Evolutionary conservation across 140 eudicot genomes (phyloP), one percentile per base, ranked within the genome.

Genomic region (Bidens hawaiensis): DNA sequence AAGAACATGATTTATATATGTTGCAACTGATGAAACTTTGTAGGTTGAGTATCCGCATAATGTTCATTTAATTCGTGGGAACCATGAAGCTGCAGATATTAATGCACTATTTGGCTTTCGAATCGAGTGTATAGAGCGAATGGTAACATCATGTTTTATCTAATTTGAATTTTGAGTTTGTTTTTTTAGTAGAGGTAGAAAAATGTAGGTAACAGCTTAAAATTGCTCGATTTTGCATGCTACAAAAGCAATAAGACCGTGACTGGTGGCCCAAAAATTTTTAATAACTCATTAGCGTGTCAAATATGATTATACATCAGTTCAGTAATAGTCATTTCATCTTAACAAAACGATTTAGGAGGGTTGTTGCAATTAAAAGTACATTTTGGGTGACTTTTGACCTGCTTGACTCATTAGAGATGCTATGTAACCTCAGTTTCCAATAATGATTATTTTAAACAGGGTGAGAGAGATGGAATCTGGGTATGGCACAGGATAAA

Each of bases 51-150:
- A 94, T 85, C 94, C 97, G 8, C 85, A 78, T 31, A 90, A 85
- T 78, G 82, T 94, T 72, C 99, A 94, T 69, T 72, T 94, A 68
- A 88, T 94, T 71, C 99, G 97, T 57, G 97, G 99, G 60, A 94
- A 94, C 72, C 99, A 94, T 74, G 99, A 94, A 83, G 99, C 99
- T 73, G 99, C 99, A 25, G 99, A 93, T 76, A 93, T 93, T 30
- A 93, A 93, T 76, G 99, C 99, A 61, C 99, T 94, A 49, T 94
- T 94, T 74, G 99, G 99, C 71, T 94, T 94, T 63, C 95, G 99
- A 30, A 94, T 94, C 43, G 99, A 94, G 86, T 94, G 99, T 73
- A 94, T 94, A 55, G 99, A 94, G 70, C 97, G 99, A 51, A 85
- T 94, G 99, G 99, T 94, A 83, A 74, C 16, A 36, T 14, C 27